Base-by-base conservation (phyloP, 495 filamentous ascomycete species). In the Penicillium nucicola region DNA sequence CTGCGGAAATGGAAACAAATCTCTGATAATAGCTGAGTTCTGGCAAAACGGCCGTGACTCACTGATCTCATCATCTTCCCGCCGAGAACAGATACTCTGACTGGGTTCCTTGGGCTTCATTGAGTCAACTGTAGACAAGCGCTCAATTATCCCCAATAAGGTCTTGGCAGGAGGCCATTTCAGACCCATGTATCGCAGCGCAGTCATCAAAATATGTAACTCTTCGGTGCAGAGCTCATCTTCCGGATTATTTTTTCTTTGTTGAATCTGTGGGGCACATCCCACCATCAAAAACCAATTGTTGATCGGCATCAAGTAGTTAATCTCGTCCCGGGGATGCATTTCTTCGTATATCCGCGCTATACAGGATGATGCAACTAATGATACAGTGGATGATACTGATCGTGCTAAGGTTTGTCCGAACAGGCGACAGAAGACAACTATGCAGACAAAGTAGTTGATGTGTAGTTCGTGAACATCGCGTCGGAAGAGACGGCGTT, bases 271-370 rank as follows among this genome's bases (percentile, higher is more conserved):
- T 4, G 50, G 50, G 3, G 50, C 50, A 37, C 42, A 53, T 5
- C 42, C 43, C 6, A 53, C 50, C 50, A 53, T 53, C 8, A 53
- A 14, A 12, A 47, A 53, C 50, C 50, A 53, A 25, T 53, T 53
- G 9, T 53, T 45, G 10, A 53, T 22, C 12, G 50, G 50, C 36
- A 45, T 42, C 12, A 53, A 12, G 14, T 46, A 53, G 19, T 53
- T 53, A 6, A 53, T 47, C 19, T 53, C 50, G 19, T 53, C 50
- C 1, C 50, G 42, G 12, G 25, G 41, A 1, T 25, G 7, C 5
- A 53, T 42, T 14, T 46, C 34, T 30, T 53, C 42, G 25, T 50
- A 50, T 10, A 50, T 32, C 13, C 48, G 48, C 7, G 48, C 19
- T 5, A 50, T 50, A 23, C 48, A 50, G 15, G 48, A 50, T 2